Evolutionary conservation across 352 stramenopile species (phyloP), one percentile per base, ranked within the genome.

Genomic region (Pythium rishiriense): DNA sequence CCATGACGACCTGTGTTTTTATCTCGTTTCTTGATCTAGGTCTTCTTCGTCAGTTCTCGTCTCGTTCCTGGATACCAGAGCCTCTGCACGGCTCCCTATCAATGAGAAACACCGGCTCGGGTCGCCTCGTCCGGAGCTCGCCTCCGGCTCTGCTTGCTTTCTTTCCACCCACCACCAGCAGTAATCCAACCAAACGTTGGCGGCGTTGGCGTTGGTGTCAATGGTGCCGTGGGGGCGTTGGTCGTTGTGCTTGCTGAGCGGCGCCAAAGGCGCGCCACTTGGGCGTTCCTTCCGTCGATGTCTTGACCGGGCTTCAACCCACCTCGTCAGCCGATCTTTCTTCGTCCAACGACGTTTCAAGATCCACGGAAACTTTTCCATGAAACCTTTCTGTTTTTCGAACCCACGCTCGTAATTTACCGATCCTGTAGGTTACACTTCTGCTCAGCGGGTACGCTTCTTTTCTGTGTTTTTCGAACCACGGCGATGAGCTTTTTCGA

Each of bases 331-430:
- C 45, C 35, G 51, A 29, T 58, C 51, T 58, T 58, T 56, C 21
- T 31, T 24, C n/a, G n/a, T n/a, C 41, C 24, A n/a, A 25, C 53
- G 62, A 51, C 62, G 28, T 51, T 62, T 69, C 47, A 63, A 69
- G 62, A 63, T 68, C 61, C 41, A 55, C 28, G 28, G 59, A 66
- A 65, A 28, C 3, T 63, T 63, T 55, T n/a, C 37, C 37, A 21
- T n/a, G 37, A 17, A 43, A n/a, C n/a, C n/a, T n/a, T n/a, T n/a
- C n/a, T n/a, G n/a, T n/a, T 21, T 5, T 21, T 43, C 37, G 14
- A 43, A 43, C 14, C 11, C 37, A n/a, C 19, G 4, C 10, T 12
- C n/a, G 53, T 60, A 60, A 60, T 24, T 41, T 60, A 35, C 42
- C 12, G 19, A 39, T 28, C 0, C 19, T 39, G 50, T 59, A 50